A percentile compares a stretch with the other conserved stretches of the same genome.
Evolutionary conservation across 306 rosid genomes (phyloP).

Genomic region (Aeschynomene evenia): DNA sequence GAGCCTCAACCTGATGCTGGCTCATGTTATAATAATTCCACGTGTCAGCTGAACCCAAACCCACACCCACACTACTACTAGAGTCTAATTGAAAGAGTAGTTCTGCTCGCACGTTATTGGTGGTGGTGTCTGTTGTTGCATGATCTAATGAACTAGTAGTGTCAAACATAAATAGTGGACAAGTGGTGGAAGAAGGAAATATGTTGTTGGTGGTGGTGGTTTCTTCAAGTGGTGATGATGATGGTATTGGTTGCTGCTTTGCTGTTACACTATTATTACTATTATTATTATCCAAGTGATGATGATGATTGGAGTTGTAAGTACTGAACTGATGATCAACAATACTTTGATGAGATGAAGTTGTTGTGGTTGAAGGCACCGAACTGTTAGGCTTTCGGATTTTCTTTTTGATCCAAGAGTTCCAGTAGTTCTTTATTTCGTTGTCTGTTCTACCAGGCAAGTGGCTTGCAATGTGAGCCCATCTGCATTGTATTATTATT

Average conservation of each 20-base stretch:
- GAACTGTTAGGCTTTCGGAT: slow-evolving; percentile 74
- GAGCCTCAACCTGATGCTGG: slow-evolving; percentile 51
- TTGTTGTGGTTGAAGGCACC: slow-evolving; percentile 30
- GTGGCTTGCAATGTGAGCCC: slow-evolving; percentile 99
- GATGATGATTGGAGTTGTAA: slow-evolving; percentile 50
- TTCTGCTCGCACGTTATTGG: slow-evolving; percentile 41
- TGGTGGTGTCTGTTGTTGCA: background rate
- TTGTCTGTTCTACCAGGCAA: slow-evolving; percentile 97
- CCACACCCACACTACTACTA: background rate
- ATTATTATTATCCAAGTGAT: no score
- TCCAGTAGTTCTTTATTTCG: slow-evolving; percentile 97
- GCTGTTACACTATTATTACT: slow-evolving; percentile 40
- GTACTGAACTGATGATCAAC: slow-evolving; percentile 36
- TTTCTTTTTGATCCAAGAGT: slow-evolving; percentile 97
- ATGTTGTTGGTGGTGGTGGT: no score
- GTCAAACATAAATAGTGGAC: slow-evolving; percentile 85
- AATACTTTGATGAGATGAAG: background rate
- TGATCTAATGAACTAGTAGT: slow-evolving; percentile 49
- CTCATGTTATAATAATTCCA: slow-evolving; percentile 80
- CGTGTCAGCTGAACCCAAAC: slow-evolving; percentile 50
- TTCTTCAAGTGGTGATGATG: slow-evolving; percentile 45
- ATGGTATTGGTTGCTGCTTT: no score
- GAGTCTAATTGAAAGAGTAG: slow-evolving; percentile 55
- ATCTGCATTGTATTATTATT: no score
- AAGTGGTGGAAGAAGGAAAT: slow-evolving; percentile 64